Evolutionary conservation across 805 yeast genomes (phyloP).

Genomic region (Barnettozyma wickerhamii): DNA sequence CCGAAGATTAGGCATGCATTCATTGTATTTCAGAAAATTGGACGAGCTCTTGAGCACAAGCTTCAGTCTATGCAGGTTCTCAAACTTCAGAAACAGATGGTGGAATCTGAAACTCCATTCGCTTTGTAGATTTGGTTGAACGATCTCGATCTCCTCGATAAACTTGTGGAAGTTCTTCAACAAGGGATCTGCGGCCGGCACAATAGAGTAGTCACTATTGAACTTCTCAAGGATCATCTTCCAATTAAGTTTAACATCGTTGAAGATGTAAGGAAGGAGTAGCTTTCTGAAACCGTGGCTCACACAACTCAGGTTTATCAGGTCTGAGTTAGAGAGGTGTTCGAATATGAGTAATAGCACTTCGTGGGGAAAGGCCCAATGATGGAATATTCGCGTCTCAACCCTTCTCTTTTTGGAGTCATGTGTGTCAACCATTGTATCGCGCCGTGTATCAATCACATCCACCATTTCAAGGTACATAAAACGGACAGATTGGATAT

Average conservation of each 20-base stretch:
- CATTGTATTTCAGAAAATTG: conserved; percentile 32
- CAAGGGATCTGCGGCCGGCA: conserved; percentile 5
- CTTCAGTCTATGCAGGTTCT: conserved; percentile 21
- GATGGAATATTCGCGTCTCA: not conserved
- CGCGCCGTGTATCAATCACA: not conserved
- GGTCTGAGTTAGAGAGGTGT: conserved; percentile 14
- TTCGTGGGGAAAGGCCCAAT: conserved; percentile 20
- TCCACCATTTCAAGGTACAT: no score
- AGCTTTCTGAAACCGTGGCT: conserved; percentile 7
- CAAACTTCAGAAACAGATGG: conserved; percentile 19
- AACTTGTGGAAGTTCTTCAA: conserved; percentile 10
- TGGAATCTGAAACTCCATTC: conserved; percentile 34
- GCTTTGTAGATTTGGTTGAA: conserved; percentile 26
- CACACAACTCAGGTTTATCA: conserved; percentile 12
- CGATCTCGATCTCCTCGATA: conserved; percentile 26
- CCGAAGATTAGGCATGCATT: conserved; percentile 9
- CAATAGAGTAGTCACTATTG: not conserved
- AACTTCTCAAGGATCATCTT: conserved; percentile 7
- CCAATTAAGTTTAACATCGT: conserved; percentile 15
- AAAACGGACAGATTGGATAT: no score
- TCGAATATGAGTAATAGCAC: conserved; percentile 15
- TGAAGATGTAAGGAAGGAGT: conserved; percentile 21
- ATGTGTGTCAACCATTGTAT: not conserved
- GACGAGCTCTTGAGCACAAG: conserved; percentile 28
- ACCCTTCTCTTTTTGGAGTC: conserved; percentile 1